Evolutionary conservation across 805 yeast species (phyloP).

Genomic region (Suhomyces sp.): DNA sequence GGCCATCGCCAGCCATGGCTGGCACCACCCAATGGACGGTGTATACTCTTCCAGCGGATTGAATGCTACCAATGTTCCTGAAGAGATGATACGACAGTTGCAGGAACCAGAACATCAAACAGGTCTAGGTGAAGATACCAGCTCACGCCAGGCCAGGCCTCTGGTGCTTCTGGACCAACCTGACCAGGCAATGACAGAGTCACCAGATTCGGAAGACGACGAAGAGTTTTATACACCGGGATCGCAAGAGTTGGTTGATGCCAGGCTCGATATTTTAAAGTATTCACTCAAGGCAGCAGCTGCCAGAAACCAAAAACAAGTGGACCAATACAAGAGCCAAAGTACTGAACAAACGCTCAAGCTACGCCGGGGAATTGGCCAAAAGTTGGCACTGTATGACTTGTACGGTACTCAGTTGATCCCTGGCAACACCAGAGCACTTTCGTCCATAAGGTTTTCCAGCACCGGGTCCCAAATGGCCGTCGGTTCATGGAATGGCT

Average conservation of each 20-base stretch:
- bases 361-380: conserved; percentile 44
- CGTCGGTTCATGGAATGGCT: conserved; percentile 85
- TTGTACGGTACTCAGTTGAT: conserved; percentile 68
- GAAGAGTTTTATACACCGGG: conserved; percentile 90
- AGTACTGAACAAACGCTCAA: conserved; percentile 44
- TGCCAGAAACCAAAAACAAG: conserved; percentile 37
- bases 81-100: background rate
- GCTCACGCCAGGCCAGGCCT: background rate
- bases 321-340: conserved; percentile 17
- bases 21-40: background rate
- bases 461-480: conserved; percentile 41
- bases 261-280: conserved; percentile 51
- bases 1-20: background rate
- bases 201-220: conserved; percentile 44
- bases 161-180: background rate
- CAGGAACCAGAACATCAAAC: background rate
- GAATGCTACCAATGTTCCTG: background rate
- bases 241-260: conserved; percentile 45
- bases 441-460: conserved; percentile 54
- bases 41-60: background rate
- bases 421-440: conserved; percentile 57
- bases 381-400: conserved; percentile 33
- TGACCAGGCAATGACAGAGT: conserved; percentile 14
- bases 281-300: conserved; percentile 49
- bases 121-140: background rate